phyloP scores from a whole-genome alignment of 2,329 filamentous ascomycete genomes.

The Epicoccum nigrum region DNA sequence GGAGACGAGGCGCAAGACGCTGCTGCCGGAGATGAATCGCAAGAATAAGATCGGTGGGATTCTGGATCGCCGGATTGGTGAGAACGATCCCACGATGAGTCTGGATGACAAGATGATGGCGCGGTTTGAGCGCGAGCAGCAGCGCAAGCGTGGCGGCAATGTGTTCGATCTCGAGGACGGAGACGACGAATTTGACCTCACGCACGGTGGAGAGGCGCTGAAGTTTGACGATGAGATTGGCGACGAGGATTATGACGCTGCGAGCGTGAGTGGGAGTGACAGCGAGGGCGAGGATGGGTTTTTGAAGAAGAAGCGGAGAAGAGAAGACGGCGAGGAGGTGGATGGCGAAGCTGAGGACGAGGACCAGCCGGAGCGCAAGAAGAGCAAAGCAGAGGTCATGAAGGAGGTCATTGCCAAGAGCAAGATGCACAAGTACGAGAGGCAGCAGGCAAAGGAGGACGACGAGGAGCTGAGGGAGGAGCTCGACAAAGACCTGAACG shows the following conservation, averaged over 20 bases:
- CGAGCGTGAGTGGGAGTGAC: conserved; percentile 64
- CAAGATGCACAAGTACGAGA: conserved; percentile 91
- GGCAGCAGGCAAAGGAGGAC: conserved; percentile 89
- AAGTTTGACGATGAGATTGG: conserved; percentile 62
- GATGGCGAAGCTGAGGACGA: conserved; percentile 40
- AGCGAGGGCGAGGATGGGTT: conserved; percentile 45
- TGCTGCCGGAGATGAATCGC: conserved; percentile 87
- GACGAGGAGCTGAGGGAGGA: conserved; percentile 86
- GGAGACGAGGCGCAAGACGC: conserved; percentile 80
- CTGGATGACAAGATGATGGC: conserved; percentile 91
- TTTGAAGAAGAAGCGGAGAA: conserved; percentile 51
- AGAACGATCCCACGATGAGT: conserved; percentile 92
- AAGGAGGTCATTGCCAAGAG: conserved; percentile 97
- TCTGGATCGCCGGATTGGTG: conserved; percentile 90
- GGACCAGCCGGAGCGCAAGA: conserved; percentile 76
- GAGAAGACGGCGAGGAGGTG: conserved; percentile 53
- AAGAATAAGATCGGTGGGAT: conserved; percentile 92
- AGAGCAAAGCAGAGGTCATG: conserved; percentile 96
- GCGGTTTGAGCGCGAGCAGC: conserved; percentile 87
- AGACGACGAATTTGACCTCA: conserved; percentile 73
- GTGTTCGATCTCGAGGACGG: conserved; percentile 92
- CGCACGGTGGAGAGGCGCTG: conserved; percentile 81
- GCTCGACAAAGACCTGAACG: conserved; percentile 81
- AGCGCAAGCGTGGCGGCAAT: conserved; percentile 76
- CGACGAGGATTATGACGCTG: conserved; percentile 78